These are phyloP conservation scores for Rubroboletus pulcherrimus DNA, from an alignment of 768 basidiomycete genomes.

Conservation along the genomic window DNA sequence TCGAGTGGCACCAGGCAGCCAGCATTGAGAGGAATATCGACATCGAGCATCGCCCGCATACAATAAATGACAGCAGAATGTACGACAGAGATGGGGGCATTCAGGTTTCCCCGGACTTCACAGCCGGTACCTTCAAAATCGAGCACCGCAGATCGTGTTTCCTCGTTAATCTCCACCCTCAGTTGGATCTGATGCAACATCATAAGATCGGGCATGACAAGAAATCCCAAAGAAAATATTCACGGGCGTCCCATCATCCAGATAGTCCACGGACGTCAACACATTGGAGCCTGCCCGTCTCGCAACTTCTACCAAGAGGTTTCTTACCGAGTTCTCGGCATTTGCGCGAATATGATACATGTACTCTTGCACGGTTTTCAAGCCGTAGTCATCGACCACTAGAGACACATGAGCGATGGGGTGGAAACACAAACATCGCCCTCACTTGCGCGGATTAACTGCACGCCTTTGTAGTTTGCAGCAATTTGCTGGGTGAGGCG, in stretches of 20 bases:
- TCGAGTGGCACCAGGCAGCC: slow-evolving; percentile 87
- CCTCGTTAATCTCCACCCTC: slow-evolving; percentile 70
- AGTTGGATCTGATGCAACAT: slow-evolving; percentile 56
- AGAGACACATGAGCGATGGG: slow-evolving; percentile 7
- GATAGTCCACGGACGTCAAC: slow-evolving; percentile 73
- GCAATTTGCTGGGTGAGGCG: slow-evolving; percentile 70
- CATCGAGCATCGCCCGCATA: slow-evolving; percentile 80
- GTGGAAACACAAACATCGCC: slow-evolving; percentile 3
- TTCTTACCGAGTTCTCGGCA: slow-evolving; percentile 83
- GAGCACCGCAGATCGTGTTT: slow-evolving; percentile 71
- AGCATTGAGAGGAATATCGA: slow-evolving; percentile 89
- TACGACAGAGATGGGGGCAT: slow-evolving; percentile 80
- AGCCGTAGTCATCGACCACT: slow-evolving; percentile 86
- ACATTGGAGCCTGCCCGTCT: slow-evolving; percentile 61
- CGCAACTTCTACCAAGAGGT: slow-evolving; percentile 71
- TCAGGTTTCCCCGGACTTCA: slow-evolving; percentile 82
- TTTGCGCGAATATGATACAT: slow-evolving; percentile 90
- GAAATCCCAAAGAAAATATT: slow-evolving; percentile 15
- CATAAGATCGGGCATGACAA: slow-evolving; percentile 1
- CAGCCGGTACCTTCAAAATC: slow-evolving; percentile 84
- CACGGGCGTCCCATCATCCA: slow-evolving; percentile 86
- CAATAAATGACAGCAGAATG: slow-evolving; percentile 89
- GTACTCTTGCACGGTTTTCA: slow-evolving; percentile 86
- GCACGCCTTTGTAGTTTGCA: slow-evolving; percentile 89
- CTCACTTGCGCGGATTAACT: slow-evolving; percentile 76